Conservation (phyloP, 768 basidiomycete genomes). For the Rhizopogon vulgaris region DNA sequence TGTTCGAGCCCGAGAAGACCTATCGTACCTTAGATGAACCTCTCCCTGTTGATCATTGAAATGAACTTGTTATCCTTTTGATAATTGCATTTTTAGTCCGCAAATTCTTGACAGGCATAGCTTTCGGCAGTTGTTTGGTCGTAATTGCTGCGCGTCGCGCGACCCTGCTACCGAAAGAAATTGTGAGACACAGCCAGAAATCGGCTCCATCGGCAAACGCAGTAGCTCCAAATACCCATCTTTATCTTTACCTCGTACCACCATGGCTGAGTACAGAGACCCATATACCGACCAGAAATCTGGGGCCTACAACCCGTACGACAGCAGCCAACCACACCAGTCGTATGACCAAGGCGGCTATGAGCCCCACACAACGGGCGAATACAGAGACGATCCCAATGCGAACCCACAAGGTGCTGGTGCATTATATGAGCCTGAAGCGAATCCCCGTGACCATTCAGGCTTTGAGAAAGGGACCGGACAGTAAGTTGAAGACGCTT, state of each 20-base stretch:
- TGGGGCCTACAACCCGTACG: constrained; percentile 39
- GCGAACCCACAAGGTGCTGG: constrained; percentile 8
- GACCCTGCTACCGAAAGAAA: neutral
- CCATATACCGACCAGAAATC: constrained; percentile 37
- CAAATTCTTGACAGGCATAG: too few relatives aligned
- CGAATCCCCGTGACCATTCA: constrained; percentile 34
- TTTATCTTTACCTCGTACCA: neutral
- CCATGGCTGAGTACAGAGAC: constrained; percentile 49
- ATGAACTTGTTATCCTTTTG: neutral
- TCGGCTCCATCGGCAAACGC: neutral
- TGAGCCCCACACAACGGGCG: constrained; percentile 18
- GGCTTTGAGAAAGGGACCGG: constrained; percentile 28
- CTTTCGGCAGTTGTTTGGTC: too few relatives aligned
- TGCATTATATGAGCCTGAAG: constrained; percentile 10
- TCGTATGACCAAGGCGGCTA: constrained; percentile 47
- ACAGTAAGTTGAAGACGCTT: neutral
- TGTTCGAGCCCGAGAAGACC: neutral
- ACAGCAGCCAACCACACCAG: constrained; percentile 36
- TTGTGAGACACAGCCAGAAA: neutral
- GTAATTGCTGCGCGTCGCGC: neutral
- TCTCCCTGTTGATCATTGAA: neutral
- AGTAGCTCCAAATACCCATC: neutral
- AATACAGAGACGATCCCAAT: constrained; percentile 34
- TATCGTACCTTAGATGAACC: constrained; percentile 9
- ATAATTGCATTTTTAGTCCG: too few relatives aligned